Percentiles rank a stretch among this genome's conserved stretches.
Conservation (phyloP, 306 rosid genomes). For the Acacia confusa region DNA sequence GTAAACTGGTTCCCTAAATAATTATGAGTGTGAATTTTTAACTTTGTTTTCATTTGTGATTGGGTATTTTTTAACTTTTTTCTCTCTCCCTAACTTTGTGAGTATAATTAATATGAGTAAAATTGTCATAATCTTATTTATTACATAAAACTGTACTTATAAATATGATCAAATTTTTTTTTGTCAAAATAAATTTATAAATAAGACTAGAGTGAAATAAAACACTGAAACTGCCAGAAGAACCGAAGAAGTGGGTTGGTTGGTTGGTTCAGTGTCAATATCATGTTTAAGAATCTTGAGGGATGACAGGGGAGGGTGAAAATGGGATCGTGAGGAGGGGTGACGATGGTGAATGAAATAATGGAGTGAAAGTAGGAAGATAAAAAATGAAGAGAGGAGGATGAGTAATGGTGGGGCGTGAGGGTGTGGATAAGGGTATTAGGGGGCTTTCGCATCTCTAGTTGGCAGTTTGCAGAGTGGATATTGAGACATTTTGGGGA, state of each 20-base stretch:
- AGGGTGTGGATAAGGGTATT: background rate
- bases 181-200: too few relatives aligned
- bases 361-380: background rate
- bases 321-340: constrained; percentile 16
- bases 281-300: constrained; percentile 24
- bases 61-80: too few relatives aligned
- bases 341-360: background rate
- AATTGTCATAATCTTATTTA: too few relatives aligned
- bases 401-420: background rate
- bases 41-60: too few relatives aligned
- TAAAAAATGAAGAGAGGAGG: background rate
- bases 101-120: too few relatives aligned
- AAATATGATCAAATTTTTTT: too few relatives aligned
- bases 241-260: background rate
- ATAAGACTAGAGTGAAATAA: too few relatives aligned
- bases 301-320: constrained; percentile 24
- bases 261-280: constrained; percentile 30
- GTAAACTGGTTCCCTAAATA: too few relatives aligned
- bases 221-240: too few relatives aligned
- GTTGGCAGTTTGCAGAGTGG: background rate
- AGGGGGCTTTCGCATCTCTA: background rate
- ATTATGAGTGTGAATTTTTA: too few relatives aligned
- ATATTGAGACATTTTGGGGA: background rate
- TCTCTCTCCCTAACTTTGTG: too few relatives aligned
- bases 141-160: too few relatives aligned